phyloP scores from a whole-genome alignment of 805 yeast species.

The Starmera amethionina region DNA sequence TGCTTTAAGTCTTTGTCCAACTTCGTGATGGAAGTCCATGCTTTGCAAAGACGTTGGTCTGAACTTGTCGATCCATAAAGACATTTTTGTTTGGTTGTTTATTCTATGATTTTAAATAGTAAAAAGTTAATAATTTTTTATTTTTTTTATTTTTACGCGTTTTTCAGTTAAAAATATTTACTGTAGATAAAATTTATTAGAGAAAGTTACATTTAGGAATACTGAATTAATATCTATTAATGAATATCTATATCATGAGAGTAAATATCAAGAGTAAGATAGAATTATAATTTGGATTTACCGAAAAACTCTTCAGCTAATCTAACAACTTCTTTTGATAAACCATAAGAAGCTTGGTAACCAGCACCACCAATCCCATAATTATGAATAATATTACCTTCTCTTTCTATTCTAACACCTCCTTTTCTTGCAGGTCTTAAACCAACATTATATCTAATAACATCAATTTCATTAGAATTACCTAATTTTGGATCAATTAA shows the following conservation, averaged over 20 bases:
- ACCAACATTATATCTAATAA: conserved; percentile 47
- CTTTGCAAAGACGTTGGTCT: conserved; percentile 63
- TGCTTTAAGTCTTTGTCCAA: conserved; percentile 56
- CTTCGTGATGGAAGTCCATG: conserved; percentile 56
- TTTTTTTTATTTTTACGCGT: not conserved
- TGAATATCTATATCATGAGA: not conserved
- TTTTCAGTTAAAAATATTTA: not conserved
- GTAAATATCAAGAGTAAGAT: not conserved
- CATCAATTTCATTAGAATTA: conserved; percentile 29
- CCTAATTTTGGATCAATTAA: conserved; percentile 20
- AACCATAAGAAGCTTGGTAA: conserved; percentile 63
- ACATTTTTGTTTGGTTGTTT: conserved; percentile 36
- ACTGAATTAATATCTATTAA: too few relatives aligned
- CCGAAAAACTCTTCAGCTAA: conserved; percentile 21
- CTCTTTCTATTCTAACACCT: conserved; percentile 45
- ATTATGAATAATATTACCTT: conserved; percentile 40
- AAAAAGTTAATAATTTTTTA: not conserved
- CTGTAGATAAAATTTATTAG: too few relatives aligned
- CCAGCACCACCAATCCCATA: conserved; percentile 76
- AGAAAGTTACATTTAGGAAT: too few relatives aligned
- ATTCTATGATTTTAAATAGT: not conserved
- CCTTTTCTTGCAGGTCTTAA: conserved; percentile 57
- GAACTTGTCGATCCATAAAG: conserved; percentile 94
- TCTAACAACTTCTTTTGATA: conserved; percentile 36
- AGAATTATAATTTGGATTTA: conserved; percentile 12